phyloP scores from a whole-genome alignment of 768 basidiomycete genomes.

The Gymnopilus dilepis region DNA sequence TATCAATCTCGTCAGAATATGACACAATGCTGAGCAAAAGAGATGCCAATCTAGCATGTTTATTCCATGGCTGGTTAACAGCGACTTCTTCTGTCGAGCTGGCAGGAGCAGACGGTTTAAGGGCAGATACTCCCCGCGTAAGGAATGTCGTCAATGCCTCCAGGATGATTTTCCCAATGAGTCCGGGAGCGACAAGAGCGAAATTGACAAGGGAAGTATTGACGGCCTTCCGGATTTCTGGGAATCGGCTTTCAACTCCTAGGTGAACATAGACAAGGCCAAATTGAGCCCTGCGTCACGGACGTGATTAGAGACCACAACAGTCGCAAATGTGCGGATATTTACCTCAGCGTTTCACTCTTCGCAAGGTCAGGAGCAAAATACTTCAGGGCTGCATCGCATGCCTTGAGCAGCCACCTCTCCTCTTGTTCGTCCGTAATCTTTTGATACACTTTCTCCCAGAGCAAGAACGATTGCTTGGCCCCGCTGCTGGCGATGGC shows the following conservation, averaged over 20 bases:
- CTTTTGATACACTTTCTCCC: slow-evolving; percentile 88
- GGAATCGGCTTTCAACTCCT: slow-evolving; percentile 60
- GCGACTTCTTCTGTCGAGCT: slow-evolving; percentile 36
- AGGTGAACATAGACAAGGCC: slow-evolving; percentile 75
- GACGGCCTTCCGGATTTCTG: slow-evolving; percentile 56
- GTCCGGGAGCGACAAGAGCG: slow-evolving; percentile 46
- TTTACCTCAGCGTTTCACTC: slow-evolving; percentile 64
- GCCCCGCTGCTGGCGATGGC: slow-evolving; percentile 51
- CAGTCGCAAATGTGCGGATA: too few relatives aligned
- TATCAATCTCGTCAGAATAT: slow-evolving; percentile 49
- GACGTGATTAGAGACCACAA: too few relatives aligned
- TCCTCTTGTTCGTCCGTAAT: slow-evolving; percentile 65
- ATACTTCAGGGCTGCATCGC: slow-evolving; percentile 52
- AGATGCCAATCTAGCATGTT: slow-evolving; percentile 55
- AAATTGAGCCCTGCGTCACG: slow-evolving; percentile 54
- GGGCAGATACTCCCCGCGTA: slow-evolving; percentile 36
- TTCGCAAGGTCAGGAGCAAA: slow-evolving; percentile 57
- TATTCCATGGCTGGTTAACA: slow-evolving; percentile 43
- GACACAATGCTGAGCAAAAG: slow-evolving; percentile 58
- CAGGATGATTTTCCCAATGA: slow-evolving; percentile 57
- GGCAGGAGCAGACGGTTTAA: slow-evolving; percentile 24
- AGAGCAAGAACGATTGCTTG: slow-evolving; percentile 87
- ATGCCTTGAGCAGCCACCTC: slow-evolving; percentile 75
- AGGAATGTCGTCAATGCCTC: slow-evolving; percentile 62
- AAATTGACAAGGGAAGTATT: slow-evolving; percentile 46